Base-by-base conservation (phyloP, 1,284 basidiomycete species). In the Takashimella tepidaria region DNA sequence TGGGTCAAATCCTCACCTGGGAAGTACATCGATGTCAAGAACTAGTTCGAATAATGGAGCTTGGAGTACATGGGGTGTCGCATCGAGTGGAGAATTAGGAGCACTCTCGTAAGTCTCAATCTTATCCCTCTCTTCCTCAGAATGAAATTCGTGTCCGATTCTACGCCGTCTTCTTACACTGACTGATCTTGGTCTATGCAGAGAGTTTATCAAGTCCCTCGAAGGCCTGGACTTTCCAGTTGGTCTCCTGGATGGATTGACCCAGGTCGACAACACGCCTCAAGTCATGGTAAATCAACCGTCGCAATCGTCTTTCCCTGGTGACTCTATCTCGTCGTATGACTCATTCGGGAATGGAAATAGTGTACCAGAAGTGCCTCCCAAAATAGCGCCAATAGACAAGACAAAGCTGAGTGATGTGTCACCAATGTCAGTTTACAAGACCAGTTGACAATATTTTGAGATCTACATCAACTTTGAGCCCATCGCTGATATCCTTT, bases 51-150 rank as follows among this genome's bases (percentile, higher is more conserved):
- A 37, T 37, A 37, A 37, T 16, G 31, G 31, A 8, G 31, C 10
- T 8, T 37, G 31, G 31, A 16, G 31, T 8, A 8, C 31, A 6
- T 55, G 56, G 57, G 56, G 56, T 10, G 48, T 53, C 26, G 47
- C 41, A 50, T 51, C 45, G 24, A 55, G 51, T 26, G 50, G 45
- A 23, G 59, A 60, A 54, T 57, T 60, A 46, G 56, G 59, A 5
- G 55, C 57, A 19, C 53, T 60, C 24, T 57, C 56, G 56, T 57
- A 40, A 31, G 56, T 54, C 21, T 20, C 43, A 12, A 12, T 13
- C 11, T 22, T 1, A 19, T 22, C 8, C 41, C 16, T 11, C 13
- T 22, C 41, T 43, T 43, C 23, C 20, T n/a, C n/a, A n/a, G n/a
- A n/a, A n/a, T n/a, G n/a, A n/a, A n/a, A n/a, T n/a, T n/a, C n/a